phyloP scores from a whole-genome alignment of 2,329 filamentous ascomycete genomes.

The Coniosporium tulheliwenetii region DNA sequence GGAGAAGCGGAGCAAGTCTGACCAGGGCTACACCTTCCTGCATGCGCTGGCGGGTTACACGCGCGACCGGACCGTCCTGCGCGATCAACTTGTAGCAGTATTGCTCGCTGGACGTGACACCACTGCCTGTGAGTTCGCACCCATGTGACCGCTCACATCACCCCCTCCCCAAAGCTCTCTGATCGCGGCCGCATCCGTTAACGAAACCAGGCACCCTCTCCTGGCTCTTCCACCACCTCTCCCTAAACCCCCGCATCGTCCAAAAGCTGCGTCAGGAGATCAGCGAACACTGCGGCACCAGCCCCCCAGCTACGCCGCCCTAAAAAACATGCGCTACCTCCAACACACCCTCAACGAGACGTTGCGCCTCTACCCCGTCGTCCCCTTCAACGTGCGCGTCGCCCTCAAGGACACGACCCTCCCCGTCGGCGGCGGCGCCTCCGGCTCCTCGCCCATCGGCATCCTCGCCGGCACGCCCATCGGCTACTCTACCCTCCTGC shows the following conservation, averaged over 20 bases:
- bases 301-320: slow-evolving; percentile 54
- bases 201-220: slow-evolving; percentile 31
- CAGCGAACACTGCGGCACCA: slow-evolving; percentile 45
- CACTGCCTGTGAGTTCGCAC: slow-evolving; percentile 37
- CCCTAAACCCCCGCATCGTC: slow-evolving; percentile 51
- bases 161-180: no score
- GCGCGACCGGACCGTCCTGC: slow-evolving; percentile 48
- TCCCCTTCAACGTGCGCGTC: slow-evolving; percentile 33
- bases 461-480: slow-evolving; percentile 27
- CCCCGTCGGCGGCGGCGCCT: slow-evolving; percentile 30
- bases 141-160: no score
- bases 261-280: slow-evolving; percentile 61
- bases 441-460: slow-evolving; percentile 28
- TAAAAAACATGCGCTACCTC: slow-evolving; percentile 81
- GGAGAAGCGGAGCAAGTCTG: slow-evolving; percentile 54
- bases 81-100: slow-evolving; percentile 71
- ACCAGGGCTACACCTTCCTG: slow-evolving; percentile 66
- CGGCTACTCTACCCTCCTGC: slow-evolving; percentile 29
- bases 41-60: slow-evolving; percentile 75
- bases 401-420: slow-evolving; percentile 31
- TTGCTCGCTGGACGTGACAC: slow-evolving; percentile 79
- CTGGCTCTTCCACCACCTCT: slow-evolving; percentile 72
- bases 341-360: slow-evolving; percentile 25
- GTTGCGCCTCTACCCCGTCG: slow-evolving; percentile 32
- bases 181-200: no score